Base-by-base conservation (phyloP, 2,329 filamentous ascomycete genomes). In the Talaromyces amestolkiae region DNA sequence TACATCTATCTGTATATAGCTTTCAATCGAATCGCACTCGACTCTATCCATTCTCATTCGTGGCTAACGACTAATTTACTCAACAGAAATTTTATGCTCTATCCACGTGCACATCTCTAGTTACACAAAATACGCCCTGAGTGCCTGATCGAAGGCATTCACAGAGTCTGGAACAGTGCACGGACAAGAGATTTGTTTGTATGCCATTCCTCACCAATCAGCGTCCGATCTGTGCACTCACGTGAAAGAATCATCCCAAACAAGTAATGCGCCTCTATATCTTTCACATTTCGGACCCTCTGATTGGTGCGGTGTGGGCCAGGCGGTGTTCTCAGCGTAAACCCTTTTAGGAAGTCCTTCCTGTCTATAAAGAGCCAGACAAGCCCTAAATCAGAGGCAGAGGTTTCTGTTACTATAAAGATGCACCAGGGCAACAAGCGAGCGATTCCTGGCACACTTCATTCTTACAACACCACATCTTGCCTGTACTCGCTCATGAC, bases 1-100 rank as follows among this genome's bases (percentile, higher is more conserved):
- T 66, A n/a, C 31, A 47, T 64, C 33, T 53, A 33, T 56, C 35
- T 58, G 24, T 58, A 58, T 24, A 59, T 59, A 45, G 37, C 37
- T 45, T 24, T 22, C 11, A 37, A 56, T 35, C 5, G 17, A 31
- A 37, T 22, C 13, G n/a, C 10, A 24, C 33, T 35, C 31, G 33
- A 39, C 5, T 56, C n/a, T 9, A 24, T 5, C n/a, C n/a, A 45
- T 13, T 4, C 11, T 45, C 39, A 7, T 45, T 56, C 3, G 10
- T 56, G 6, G 19, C 24, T 56, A 49, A 45, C 8, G 43, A 49
- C n/a, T 22, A 8, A 59, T n/a, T n/a, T 39, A 5, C n/a, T 13
- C 1, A 15, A 37, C 31, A 56, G 51, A 37, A 37, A 11, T 15
- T 19, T 54, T 11, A 13, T 13, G 35, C 33, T 10, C 33, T 49